Evolutionary conservation across 192 early-diverging fungal species (phyloP).

Genomic region (Chytriomyces confervae): DNA sequence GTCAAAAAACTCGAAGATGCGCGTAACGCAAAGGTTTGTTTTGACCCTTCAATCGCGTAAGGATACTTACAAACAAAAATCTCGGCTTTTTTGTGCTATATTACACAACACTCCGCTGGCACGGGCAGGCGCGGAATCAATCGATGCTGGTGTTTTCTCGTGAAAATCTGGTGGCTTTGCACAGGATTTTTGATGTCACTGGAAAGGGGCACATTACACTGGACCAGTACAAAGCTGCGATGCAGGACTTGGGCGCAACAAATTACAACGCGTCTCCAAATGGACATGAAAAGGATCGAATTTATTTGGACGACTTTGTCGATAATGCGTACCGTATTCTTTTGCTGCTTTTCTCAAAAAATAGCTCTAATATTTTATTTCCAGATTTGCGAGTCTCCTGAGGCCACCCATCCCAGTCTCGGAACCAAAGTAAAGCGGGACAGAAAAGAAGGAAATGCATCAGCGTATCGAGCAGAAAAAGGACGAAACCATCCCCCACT

Average conservation of each 20-base stretch:
- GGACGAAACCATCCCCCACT: too few species aligned
- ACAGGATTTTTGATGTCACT: constrained; percentile 54
- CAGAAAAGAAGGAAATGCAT: not conserved
- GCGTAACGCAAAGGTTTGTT: constrained; percentile 44
- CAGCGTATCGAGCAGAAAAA: too few species aligned
- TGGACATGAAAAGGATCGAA: constrained; percentile 42
- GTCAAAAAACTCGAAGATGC: constrained; percentile 55
- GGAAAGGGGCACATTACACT: constrained; percentile 52
- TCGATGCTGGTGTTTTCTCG: constrained; percentile 47
- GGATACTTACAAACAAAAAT: not conserved
- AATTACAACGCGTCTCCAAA: constrained; percentile 38
- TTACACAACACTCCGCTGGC: not conserved
- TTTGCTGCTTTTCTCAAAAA: not conserved
- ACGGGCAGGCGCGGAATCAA: constrained; percentile 48
- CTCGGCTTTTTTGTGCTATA: not conserved
- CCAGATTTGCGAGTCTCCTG: constrained; percentile 15
- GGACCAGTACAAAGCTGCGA: constrained; percentile 50
- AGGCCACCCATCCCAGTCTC: not conserved
- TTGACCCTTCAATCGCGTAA: not conserved
- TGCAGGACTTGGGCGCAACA: constrained; percentile 43
- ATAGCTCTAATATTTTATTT: constrained; percentile 7
- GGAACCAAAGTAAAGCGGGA: not conserved
- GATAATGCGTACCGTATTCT: constrained; percentile 42
- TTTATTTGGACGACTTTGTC: constrained; percentile 44
- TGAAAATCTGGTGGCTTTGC: constrained; percentile 50